Evolutionary conservation across 2,329 filamentous ascomycete species (phyloP), one percentile per base, ranked within the genome.

Genomic region (Colletotrichum sp.): DNA sequence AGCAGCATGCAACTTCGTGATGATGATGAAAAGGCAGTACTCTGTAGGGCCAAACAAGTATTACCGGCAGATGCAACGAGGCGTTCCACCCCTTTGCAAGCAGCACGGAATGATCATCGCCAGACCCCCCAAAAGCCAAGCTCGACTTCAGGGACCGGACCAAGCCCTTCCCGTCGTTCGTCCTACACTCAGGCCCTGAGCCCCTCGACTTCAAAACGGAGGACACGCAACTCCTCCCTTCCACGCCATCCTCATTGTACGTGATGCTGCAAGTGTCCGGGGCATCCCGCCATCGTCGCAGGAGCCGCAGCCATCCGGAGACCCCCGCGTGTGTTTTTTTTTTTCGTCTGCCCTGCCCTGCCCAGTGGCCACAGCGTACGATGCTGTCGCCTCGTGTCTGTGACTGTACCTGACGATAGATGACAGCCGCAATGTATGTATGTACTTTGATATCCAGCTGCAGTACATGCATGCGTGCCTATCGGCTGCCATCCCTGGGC

Each of bases 191-290:
- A 36, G 66, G 57, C 55, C 16, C 26, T n/a, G 24, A 44, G 26
- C 69, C 63, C 65, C n/a, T 62, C 65, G 52, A 24, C 52, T 75
- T 65, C 69, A 59, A 72, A 72, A 75, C 72, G 72, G 68, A 71
- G 49, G 69, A 75, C 62, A 62, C 69, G 69, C 72, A 67, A 49
- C 39, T 49, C 39, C 18, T 62, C 49, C 62, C 69, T 30, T 62
- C 69, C 69, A 62, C 32, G 62, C 63, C 72, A 72, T 72, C 69
- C 63, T 49, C 63, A 62, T 67, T 55, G 28, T 72, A 21, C 49
- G 24, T 55, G 68, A 75, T 49, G 36, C 60, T 75, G 72, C 69
- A 67, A 34, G 59, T 36, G 69, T 67, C 69, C 68, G 62, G 67
- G 72, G 68, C 65, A 44, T 69, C 57, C 71, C 64, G 64, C 67